Evolutionary conservation across 1,284 basidiomycete genomes (phyloP).

Genomic region (Cryptococcus floricola): DNA sequence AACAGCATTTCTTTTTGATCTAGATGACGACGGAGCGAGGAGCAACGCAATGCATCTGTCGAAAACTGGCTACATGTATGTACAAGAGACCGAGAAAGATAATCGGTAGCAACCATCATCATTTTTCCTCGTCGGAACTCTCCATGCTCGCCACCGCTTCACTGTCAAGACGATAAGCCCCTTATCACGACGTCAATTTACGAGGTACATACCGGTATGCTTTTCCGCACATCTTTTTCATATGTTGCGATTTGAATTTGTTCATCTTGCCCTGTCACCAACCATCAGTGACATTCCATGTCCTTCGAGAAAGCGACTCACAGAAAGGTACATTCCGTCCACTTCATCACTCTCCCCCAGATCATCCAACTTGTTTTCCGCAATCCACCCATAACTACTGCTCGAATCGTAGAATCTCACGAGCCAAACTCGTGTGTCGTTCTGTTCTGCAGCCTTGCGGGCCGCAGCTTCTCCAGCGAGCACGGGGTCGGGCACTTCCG

Average conservation of each 20-base stretch:
- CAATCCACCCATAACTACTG: conserved; percentile 60
- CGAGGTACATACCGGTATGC: conserved; percentile 30
- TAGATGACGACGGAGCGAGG: neutral
- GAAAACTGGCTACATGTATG: neutral
- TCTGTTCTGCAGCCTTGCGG: conserved; percentile 3
- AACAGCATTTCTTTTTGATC: neutral
- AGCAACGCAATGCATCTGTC: neutral
- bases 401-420: conserved; percentile 66
- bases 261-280: conserved; percentile 22
- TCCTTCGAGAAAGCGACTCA: conserved; percentile 10
- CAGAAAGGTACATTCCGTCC: conserved; percentile 35
- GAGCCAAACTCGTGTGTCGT: conserved; percentile 50
- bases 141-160: neutral
- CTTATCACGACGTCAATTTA: too few relatives aligned
- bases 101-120: neutral
- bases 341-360: conserved; percentile 49
- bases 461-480: conserved; percentile 45
- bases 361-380: conserved; percentile 53
- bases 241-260: conserved; percentile 19
- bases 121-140: neutral
- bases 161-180: neutral
- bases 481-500: conserved; percentile 56
- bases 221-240: conserved; percentile 15
- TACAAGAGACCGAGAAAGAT: too few relatives aligned
- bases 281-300: conserved; percentile 14